Evolutionary conservation across 495 filamentous ascomycete genomes (phyloP).

Genomic region (Penicillium crystallinum): DNA sequence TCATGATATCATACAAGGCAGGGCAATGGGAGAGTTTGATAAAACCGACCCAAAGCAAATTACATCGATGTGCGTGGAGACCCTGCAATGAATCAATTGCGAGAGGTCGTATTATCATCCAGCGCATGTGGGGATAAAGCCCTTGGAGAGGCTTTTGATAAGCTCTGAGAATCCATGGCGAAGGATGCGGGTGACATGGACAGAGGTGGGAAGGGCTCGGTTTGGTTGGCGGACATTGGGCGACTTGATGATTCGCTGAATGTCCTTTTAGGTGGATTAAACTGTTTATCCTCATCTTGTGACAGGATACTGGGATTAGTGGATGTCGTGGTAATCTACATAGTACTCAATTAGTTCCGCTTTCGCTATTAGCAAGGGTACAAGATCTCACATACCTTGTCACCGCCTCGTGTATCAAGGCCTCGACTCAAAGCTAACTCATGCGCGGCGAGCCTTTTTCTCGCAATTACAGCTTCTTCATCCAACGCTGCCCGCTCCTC

Average conservation of each 20-base stretch:
- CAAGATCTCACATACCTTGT: slow-evolving; percentile 6
- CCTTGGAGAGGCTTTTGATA: slow-evolving; percentile 5
- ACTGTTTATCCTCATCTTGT: slow-evolving; percentile 6
- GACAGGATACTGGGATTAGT: slow-evolving; percentile 3
- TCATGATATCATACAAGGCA: slow-evolving; percentile 8
- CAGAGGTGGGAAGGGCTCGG: slow-evolving; percentile 37
- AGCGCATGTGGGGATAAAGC: slow-evolving; percentile 6
- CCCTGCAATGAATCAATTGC: background rate
- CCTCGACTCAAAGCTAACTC: slow-evolving; percentile 68
- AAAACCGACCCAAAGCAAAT: background rate
- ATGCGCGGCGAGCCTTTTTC: slow-evolving; percentile 65
- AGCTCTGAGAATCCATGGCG: slow-evolving; percentile 1
- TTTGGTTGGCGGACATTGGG: slow-evolving; percentile 20
- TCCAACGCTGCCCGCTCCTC: slow-evolving; percentile 62
- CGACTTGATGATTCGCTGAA: slow-evolving; percentile 16
- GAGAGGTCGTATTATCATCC: background rate
- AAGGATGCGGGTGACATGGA: slow-evolving; percentile 8
- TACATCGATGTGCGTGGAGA: background rate
- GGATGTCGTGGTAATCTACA: slow-evolving; percentile 9
- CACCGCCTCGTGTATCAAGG: slow-evolving; percentile 30
- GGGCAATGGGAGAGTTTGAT: background rate
- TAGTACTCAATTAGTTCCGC: slow-evolving; percentile 3
- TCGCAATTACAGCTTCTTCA: slow-evolving; percentile 66
- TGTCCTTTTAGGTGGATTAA: background rate
- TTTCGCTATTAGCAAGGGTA: background rate